phyloP scores from a whole-genome alignment of 805 yeast species.

The Ogataea allantospora region DNA sequence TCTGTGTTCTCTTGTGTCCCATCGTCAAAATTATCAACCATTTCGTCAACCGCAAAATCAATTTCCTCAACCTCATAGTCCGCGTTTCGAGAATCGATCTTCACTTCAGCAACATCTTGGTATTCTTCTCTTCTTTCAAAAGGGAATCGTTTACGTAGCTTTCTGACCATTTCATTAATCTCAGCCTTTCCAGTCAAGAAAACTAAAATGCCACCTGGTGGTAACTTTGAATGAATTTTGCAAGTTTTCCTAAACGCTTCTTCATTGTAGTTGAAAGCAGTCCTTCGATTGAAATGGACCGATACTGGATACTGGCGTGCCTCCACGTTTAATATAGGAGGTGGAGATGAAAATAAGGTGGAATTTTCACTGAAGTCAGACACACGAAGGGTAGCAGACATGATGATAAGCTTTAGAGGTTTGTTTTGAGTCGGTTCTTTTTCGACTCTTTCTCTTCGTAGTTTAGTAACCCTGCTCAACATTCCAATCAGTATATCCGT shows the following conservation, averaged over 20 bases:
- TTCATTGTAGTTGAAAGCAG: constrained; percentile 74
- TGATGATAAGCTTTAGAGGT: constrained; percentile 79
- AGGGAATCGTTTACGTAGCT: constrained; percentile 68
- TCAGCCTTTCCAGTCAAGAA: constrained; percentile 96
- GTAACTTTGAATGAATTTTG: constrained; percentile 81
- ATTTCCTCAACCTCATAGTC: constrained; percentile 86
- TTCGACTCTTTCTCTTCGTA: constrained; percentile 57
- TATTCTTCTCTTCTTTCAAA: constrained; percentile 31
- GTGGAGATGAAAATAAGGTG: constrained; percentile 63
- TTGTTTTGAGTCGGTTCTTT: constrained; percentile 47
- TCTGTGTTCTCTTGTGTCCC: constrained; percentile 46
- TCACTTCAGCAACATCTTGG: constrained; percentile 42
- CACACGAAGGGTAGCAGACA: constrained; percentile 97
- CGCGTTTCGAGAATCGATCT: constrained; percentile 55
- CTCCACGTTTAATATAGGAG: constrained; percentile 86
- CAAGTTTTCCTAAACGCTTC: constrained; percentile 84
- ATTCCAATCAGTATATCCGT: constrained; percentile 96
- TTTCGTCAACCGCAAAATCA: constrained; percentile 51
- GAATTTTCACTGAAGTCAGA: constrained; percentile 86
- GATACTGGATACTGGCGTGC: constrained; percentile 96
- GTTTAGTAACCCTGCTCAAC: constrained; percentile 78
- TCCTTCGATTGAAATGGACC: constrained; percentile 80
- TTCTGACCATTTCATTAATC: constrained; percentile 71
- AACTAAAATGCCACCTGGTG: constrained; percentile 90
- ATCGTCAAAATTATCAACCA: constrained; percentile 39